Base-by-base conservation (phyloP, 225 moss, liverwort and hornwort species). In the Rhytidiadelphus loreus region DNA sequence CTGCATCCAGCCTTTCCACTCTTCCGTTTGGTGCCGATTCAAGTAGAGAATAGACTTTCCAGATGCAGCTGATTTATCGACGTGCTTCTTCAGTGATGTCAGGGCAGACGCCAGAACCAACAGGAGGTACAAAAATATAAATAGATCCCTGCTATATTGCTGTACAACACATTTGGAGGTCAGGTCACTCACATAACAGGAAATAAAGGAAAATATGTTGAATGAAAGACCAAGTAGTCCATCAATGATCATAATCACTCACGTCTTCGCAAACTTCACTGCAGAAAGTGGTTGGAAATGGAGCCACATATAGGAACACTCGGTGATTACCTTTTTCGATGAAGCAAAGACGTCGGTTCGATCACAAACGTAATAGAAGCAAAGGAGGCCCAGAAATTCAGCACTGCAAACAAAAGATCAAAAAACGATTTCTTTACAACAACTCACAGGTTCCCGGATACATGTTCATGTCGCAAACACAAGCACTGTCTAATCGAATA, bases 1-100 rank as follows among this genome's bases (percentile, higher is more conserved):
- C 96, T 99, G 99, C 99, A 99, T 99, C 99, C 99, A 99, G 50
- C 99, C 99, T 93, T 95, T 99, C 99, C 99, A 99, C 88, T 99
- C 99, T 92, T 99, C 99, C 15, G 99, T 99, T 90, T 97, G 99
- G 90, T 99, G 99, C 88, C 99, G 93, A 78, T 99, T 99, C 77
- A 99, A 93, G 81, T 95, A 97, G 44, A 96, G 96, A 60, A 96
- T 93, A 85, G 95, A 92, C 89, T 95, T 96, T 65, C 95, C 90
- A 86, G 95, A 80, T 68, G 95, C 90, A 59, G 22, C 88, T 68
- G 96, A 92, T 88, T 95, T 96, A 64, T 96, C 95, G 57, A 80
- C 92, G 85, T 96, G 99, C 91, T 99, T 97, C 89, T 93, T 96
- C 81, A 99, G 94, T 39, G 99, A 99, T 30, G 99, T 96, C 53